Percentiles rank a stretch among this genome's conserved stretches.
Conservation (phyloP, 495 filamentous ascomycete species). For the Poronia punctata region DNA sequence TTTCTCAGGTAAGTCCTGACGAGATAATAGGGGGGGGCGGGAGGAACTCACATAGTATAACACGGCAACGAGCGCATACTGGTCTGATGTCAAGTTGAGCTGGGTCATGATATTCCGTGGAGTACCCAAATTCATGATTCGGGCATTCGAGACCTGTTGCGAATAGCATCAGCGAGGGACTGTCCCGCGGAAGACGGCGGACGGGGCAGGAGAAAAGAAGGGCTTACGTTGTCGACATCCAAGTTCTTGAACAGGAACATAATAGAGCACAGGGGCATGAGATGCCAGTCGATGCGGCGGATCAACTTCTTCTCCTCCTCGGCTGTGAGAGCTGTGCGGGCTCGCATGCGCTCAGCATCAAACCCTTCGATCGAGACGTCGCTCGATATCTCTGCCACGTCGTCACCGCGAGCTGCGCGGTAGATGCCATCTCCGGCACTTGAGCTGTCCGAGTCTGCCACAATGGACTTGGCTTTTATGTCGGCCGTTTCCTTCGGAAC, state of each 20-base stretch:
- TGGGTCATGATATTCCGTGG: conserved; percentile 38
- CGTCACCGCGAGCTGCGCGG: conserved; percentile 8
- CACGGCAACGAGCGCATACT: conserved; percentile 25
- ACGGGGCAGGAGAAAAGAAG: background rate
- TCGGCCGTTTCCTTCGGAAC: conserved; percentile 18
- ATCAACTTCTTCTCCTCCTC: conserved; percentile 39
- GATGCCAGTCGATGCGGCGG: conserved; percentile 39
- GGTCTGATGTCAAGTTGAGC: conserved; percentile 27
- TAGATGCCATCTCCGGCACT: conserved; percentile 20
- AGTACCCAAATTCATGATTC: conserved; percentile 34
- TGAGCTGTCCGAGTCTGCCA: conserved; percentile 15
- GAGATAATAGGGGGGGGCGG: background rate
- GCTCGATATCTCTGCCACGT: conserved; percentile 9
- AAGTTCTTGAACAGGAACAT: conserved; percentile 42
- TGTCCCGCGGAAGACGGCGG: too few relatives aligned
- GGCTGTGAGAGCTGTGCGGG: conserved; percentile 28
- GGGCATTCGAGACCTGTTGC: conserved; percentile 33
- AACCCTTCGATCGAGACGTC: conserved; percentile 31
- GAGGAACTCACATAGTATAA: conserved; percentile 24
- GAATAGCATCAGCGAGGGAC: too few relatives aligned
- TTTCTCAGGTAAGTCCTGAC: conserved; percentile 13
- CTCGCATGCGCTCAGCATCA: conserved; percentile 35
- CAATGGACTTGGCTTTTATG: conserved; percentile 10
- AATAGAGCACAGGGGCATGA: conserved; percentile 36
- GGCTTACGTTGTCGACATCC: conserved; percentile 33